phyloP scores from a whole-genome alignment of 768 basidiomycete species.

The Omphalotus guepiniiformis region DNA sequence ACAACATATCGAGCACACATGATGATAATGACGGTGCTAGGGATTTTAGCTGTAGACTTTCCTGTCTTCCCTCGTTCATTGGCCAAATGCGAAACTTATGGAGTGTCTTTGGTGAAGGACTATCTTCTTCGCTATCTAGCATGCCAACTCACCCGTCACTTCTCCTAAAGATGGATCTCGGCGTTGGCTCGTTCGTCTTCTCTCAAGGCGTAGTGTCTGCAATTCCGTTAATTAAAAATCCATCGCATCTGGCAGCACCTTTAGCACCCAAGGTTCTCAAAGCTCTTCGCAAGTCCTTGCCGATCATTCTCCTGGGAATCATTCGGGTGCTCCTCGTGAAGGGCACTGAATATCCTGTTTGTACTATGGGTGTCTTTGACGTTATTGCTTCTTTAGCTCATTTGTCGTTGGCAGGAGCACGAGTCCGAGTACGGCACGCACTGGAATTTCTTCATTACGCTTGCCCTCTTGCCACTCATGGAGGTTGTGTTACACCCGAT shows the following conservation, averaged over 20 bases:
- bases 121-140: neutral
- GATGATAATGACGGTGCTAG: conserved; percentile 88
- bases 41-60: conserved; percentile 96
- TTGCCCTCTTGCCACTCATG: conserved; percentile 73
- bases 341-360: conserved; percentile 88
- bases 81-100: conserved; percentile 93
- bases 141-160: conserved; percentile 5
- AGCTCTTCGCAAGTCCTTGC: conserved; percentile 55
- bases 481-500: conserved; percentile 69
- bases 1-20: conserved; percentile 91
- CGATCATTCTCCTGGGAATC: conserved; percentile 70
- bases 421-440: conserved; percentile 94
- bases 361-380: conserved; percentile 19
- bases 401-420: conserved; percentile 59
- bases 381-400: neutral
- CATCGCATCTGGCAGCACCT: conserved; percentile 45
- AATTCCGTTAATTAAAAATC: conserved; percentile 68
- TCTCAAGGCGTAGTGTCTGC: conserved; percentile 93
- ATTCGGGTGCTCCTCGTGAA: conserved; percentile 84
- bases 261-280: conserved; percentile 45
- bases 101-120: conserved; percentile 79
- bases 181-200: conserved; percentile 97
- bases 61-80: conserved; percentile 82
- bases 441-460: conserved; percentile 98
- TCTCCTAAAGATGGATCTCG: conserved; percentile 83